Percentiles rank a stretch among this genome's conserved stretches.
phyloP scores from a whole-genome alignment of 2,329 filamentous ascomycete species.

The Pezicula carpinea region DNA sequence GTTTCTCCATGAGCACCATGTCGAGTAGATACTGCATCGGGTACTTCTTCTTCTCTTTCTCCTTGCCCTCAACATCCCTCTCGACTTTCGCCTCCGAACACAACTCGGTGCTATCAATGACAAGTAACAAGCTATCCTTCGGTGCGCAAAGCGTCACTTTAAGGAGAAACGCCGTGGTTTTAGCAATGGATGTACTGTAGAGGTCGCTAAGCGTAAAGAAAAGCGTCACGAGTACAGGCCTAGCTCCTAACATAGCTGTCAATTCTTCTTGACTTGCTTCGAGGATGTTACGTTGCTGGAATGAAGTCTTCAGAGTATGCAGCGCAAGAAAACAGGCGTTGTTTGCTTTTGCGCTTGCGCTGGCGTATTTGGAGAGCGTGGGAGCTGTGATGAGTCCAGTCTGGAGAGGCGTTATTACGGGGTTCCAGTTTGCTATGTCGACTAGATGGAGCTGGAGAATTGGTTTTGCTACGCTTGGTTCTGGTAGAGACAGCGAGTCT shows the following conservation, averaged over 20 bases:
- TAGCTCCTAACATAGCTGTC: slow-evolving; percentile 8
- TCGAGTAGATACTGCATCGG: slow-evolving; percentile 90
- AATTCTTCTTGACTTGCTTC: slow-evolving; percentile 31
- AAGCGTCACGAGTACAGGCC: slow-evolving; percentile 63
- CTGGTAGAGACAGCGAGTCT: neutral
- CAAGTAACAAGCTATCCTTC: slow-evolving; percentile 63
- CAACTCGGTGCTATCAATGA: slow-evolving; percentile 85
- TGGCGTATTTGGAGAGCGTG: slow-evolving; percentile 45
- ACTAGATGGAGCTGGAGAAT: slow-evolving; percentile 53
- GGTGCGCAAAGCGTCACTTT: slow-evolving; percentile 54
- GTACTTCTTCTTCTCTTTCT: slow-evolving; percentile 60
- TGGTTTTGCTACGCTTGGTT: neutral
- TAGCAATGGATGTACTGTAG: slow-evolving; percentile 65
- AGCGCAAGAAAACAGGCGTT: slow-evolving; percentile 38
- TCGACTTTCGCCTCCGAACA: slow-evolving; percentile 76
- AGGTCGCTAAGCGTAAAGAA: slow-evolving; percentile 94
- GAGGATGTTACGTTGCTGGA: slow-evolving; percentile 45
- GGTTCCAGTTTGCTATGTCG: slow-evolving; percentile 74
- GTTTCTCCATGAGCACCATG: slow-evolving; percentile 58
- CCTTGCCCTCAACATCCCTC: slow-evolving; percentile 38
- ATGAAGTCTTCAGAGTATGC: slow-evolving; percentile 33
- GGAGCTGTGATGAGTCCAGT: slow-evolving; percentile 47
- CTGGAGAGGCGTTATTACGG: slow-evolving; percentile 53
- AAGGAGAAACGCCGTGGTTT: slow-evolving; percentile 71
- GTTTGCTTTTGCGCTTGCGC: slow-evolving; percentile 35